Evolutionary conservation across 1,139 yeast genomes (phyloP).

Genomic region (Komagataea norvegica): DNA sequence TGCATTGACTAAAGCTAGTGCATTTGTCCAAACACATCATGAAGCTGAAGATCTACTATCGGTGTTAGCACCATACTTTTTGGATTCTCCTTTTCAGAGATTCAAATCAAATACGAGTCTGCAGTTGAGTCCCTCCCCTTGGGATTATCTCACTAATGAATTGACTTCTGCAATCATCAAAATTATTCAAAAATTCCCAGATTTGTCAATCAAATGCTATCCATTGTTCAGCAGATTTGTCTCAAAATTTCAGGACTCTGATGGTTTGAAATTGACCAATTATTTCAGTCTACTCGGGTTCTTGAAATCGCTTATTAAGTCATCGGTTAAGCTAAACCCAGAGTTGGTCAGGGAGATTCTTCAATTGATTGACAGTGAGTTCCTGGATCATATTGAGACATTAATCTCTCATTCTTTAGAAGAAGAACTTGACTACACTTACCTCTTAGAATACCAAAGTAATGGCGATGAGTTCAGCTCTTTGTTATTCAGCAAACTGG

Average conservation of each 20-base stretch:
- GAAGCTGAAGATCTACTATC: constrained; percentile 51
- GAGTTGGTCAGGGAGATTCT: constrained; percentile 8
- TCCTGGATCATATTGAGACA: constrained; percentile 19
- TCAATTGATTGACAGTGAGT: constrained; percentile 13
- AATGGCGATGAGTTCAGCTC: constrained; percentile 25
- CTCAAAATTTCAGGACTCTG: constrained; percentile 19
- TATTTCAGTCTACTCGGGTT: constrained; percentile 28
- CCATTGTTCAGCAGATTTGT: constrained; percentile 28
- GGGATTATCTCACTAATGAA: constrained; percentile 39
- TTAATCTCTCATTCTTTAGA: constrained; percentile 17
- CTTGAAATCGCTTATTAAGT: constrained; percentile 18
- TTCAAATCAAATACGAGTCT: constrained; percentile 43
- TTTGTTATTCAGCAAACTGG: constrained; percentile 20
- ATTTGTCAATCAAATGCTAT: constrained; percentile 21
- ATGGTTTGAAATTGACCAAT: constrained; percentile 23
- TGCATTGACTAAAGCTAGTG: constrained; percentile 58
- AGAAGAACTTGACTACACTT: constrained; percentile 24
- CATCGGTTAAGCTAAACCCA: constrained; percentile 1
- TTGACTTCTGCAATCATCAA: constrained; percentile 34
- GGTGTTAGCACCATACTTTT: constrained; percentile 53
- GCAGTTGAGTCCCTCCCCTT: constrained; percentile 39
- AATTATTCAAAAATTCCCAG: constrained; percentile 31
- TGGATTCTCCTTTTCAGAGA: constrained; percentile 53
- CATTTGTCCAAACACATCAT: constrained; percentile 35
- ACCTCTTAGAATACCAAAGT: constrained; percentile 23